Conservation (phyloP, 2,329 filamentous ascomycete genomes). For the Stachybotrys echinatus region DNA sequence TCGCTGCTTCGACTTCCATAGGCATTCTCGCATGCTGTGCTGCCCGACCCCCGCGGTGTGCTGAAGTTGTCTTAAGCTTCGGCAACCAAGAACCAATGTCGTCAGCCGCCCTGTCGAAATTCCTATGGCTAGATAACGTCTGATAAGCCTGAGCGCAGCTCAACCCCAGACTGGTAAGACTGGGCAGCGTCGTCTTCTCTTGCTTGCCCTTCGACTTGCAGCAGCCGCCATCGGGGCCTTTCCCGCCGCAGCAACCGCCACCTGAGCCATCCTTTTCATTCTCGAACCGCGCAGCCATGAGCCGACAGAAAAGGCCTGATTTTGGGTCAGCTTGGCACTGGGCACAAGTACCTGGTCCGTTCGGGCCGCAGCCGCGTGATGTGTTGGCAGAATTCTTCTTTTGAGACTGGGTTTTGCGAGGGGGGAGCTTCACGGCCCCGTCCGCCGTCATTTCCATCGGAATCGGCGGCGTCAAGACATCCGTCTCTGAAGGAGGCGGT, state of each 20-base stretch:
- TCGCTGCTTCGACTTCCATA: conserved; percentile 76
- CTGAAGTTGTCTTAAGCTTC: conserved; percentile 58
- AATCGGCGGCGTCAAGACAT: conserved; percentile 45
- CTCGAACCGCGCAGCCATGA: conserved; percentile 63
- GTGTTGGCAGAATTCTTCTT: conserved; percentile 14
- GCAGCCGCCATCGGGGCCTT: conserved; percentile 54
- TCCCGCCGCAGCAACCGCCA: conserved; percentile 62
- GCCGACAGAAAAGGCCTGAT: conserved; percentile 78
- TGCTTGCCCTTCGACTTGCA: conserved; percentile 43
- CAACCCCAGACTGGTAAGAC: conserved; percentile 49
- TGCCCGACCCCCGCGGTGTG: conserved; percentile 17
- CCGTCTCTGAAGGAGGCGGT: conserved; percentile 56
- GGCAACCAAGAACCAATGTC: conserved; percentile 74
- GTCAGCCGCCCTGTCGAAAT: conserved; percentile 68
- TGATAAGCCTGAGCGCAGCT: conserved; percentile 76
- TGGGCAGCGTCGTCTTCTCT: conserved; percentile 28
- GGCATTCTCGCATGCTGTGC: conserved; percentile 40
- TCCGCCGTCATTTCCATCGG: conserved; percentile 56
- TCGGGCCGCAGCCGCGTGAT: conserved; percentile 49
- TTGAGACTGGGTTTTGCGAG: conserved; percentile 25
- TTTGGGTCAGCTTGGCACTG: conserved; percentile 75
- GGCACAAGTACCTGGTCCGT: conserved; percentile 72
- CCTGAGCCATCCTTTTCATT: conserved; percentile 28
- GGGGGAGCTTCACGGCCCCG: conserved; percentile 55
- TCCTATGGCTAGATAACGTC: conserved; percentile 69